Base-by-base conservation (phyloP, 192 early-diverging fungal genomes). In the Paraglomus brasilianum region DNA sequence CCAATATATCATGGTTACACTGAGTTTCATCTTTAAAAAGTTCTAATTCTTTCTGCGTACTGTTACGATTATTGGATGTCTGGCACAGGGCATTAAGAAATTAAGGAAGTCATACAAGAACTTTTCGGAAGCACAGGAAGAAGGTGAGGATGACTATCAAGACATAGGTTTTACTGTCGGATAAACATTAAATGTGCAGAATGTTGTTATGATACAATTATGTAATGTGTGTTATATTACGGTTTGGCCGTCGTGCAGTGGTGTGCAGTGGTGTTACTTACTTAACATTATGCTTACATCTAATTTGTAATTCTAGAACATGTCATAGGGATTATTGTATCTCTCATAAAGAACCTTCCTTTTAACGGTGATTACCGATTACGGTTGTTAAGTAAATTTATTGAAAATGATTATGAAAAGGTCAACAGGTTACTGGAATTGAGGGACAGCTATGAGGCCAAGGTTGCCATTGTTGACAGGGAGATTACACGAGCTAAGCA, bases 391-490 rank as follows among this genome's bases (percentile, higher is more conserved):
- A 77, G 81, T 44, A 97, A 98, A 80, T 96, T 98, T 74, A 76
- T 83, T 14, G 88, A 93, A 71, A 79, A 86, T 48, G 86, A 90
- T 71, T 91, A 83, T 69, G 82, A 93, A 67, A 92, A 95, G 49
- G 74, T 94, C n/a, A 92, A 93, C 51, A 83, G 92, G 38, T 79
- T 96, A 10, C 70, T 94, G 42, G 89, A 94, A 80, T 74, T 96
- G 50, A 86, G 87, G 50, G 75, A 82, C 46, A 80, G 83, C 50
- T 95, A 94, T 63, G 75, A 75, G 56, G 83, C 84, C 22, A 84
- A 87, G 30, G 85, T 93, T 21, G 47, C 69, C 57, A 65, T 72
- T 13, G 85, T 84, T 0, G 85, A 92, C 57, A 70, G 69, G 22
- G 82, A 79, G 62, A 73, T 91, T 59, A 83, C 82, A 40, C 64